Evolutionary conservation across 192 early-diverging fungal genomes (phyloP).

Genomic region (Cladochytrium replicatum): DNA sequence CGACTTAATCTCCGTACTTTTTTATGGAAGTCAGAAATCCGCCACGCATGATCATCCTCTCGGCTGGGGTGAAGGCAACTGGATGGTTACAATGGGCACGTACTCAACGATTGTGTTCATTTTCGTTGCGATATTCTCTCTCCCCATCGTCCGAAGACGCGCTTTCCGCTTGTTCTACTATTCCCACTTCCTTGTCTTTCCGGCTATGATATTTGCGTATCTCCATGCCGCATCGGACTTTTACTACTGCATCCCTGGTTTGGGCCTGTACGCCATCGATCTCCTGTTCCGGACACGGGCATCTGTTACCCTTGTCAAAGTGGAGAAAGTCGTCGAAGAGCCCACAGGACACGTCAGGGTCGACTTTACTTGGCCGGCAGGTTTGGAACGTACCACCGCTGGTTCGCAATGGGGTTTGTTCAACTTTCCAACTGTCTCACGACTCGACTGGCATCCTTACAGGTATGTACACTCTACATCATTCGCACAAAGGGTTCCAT

Average conservation of each 20-base stretch:
- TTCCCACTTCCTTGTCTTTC: constrained; percentile 17
- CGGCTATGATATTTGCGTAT: constrained; percentile 20
- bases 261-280: constrained; percentile 6
- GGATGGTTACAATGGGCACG: constrained; percentile 2
- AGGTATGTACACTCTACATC: too few species aligned
- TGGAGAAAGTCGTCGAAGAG: not conserved
- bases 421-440: not conserved
- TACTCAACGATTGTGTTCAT: constrained; percentile 4
- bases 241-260: constrained; percentile 21
- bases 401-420: not conserved
- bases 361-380: not conserved
- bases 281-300: constrained; percentile 3
- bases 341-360: not conserved
- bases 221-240: constrained; percentile 20
- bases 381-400: not conserved
- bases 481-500: too few species aligned
- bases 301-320: not conserved
- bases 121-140: constrained; percentile 12
- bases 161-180: constrained; percentile 20
- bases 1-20: not conserved
- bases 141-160: constrained; percentile 14
- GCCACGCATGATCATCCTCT: too few species aligned
- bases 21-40: too few species aligned
- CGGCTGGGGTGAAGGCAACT: not conserved
- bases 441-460: not conserved